Base-by-base conservation (phyloP, 108 stramenopile species). In the Schizochytrium sp. region DNA sequence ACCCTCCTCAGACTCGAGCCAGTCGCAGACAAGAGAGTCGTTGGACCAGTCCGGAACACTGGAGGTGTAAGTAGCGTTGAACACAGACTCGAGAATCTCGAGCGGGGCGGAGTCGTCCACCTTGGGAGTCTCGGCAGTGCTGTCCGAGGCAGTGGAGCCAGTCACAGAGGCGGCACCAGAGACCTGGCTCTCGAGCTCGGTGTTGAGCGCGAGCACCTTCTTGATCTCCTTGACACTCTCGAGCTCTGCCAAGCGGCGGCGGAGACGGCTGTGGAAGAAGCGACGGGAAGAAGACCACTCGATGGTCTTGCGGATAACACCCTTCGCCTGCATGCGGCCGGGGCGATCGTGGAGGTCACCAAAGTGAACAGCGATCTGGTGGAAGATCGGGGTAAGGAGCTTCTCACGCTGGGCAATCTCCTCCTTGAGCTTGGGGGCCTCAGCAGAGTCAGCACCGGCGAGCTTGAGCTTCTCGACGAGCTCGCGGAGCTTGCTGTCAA, bases 261-360 rank as follows among this genome's bases (percentile, higher is more conserved):
- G 95, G 5, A 99, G 94, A 42, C 99, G 93, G 97, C 97, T 97
- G 95, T 97, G 98, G 89, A 99, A 99, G 95, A 95, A 98, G 8
- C 93, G 88, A 49, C 99, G 94, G 3, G 97, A 93, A 47, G 94
- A 45, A 45, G 87, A 90, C 99, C 99, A 99, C 90, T 96, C 96
- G 5, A 99, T 97, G 47, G 94, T 94, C 50, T 93, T 89, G 61
- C 97, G 90, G 91, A 99, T 98, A 4, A 98, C 98, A 61, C 98
- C 98, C 88, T 97, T 98, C 72, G 98, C 98, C 92, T 96, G 94
- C 99, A 99, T 99, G 15, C 99, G 94, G 38, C 98, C 99, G 46
- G 99, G 98, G 55, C 98, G 98, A 89, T 99, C 99, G 90, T 99
- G 99, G 46, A 99, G 92, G 90, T 99, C 99, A 46, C 98, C 99